Evolutionary conservation across 495 filamentous ascomycete species (phyloP), one percentile per base, ranked within the genome.

Genomic region (Lophiostoma macrostomum): DNA sequence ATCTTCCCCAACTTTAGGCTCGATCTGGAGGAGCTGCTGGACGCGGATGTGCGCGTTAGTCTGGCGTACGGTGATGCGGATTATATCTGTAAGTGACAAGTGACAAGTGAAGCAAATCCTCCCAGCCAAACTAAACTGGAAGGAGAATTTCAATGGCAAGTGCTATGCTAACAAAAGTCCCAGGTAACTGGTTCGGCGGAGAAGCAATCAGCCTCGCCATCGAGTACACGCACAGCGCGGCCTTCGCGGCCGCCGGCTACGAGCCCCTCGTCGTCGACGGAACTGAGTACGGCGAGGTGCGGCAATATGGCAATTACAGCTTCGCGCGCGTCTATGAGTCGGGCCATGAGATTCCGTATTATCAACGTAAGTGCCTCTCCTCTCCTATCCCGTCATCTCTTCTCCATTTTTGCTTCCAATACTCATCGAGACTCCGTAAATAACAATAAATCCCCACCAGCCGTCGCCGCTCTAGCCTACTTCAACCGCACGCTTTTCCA

Each of bases 171-270:
- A 38, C 35, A 6, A 18, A 18, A 7, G 8, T n/a, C n/a, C n/a
- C 16, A 38, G 35, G 35, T 56, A 73, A 71, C 38, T 72, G 72
- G 39, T 51, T 51, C 25, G 47, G 47, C 14, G 47, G 47, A 14
- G 12, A 51, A 62, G 75, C 77, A 6, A 70, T 83, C 47, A 78
- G 74, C n/a, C 66, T 85, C 0, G 72, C 74, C 16, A 45, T 87
- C 14, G 61, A 76, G 30, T 76, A 76, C 55, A 68, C 69, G 3
- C 57, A 71, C 47, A 27, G 48, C 5, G 60, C 49, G 4, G 63
- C 73, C 45, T 86, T 86, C 67, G 63, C 58, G 3, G 68, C 65
- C 0, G 77, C 82, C 7, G 83, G 79, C 6, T 86, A 86, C 63
- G 71, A 56, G 20, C 69, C 58, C 5, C 43, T 74, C 37, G 41